Percentiles rank a stretch among this genome's conserved stretches.
Conservation (phyloP, 1,284 basidiomycete genomes). For the Cerioporus squamosus region DNA sequence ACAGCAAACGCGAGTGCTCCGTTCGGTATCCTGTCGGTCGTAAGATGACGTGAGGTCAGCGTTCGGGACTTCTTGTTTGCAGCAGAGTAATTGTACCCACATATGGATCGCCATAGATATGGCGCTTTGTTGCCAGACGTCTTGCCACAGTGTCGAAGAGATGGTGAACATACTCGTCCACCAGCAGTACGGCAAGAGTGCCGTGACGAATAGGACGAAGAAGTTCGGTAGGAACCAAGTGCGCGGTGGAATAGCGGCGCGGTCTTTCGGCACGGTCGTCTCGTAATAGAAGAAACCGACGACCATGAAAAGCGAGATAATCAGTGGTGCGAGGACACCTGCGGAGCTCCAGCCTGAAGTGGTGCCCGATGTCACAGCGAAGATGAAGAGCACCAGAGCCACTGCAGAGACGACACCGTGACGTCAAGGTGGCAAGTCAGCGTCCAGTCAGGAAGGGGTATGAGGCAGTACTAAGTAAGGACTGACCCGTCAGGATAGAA, state of each 20-base stretch:
- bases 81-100: slow-evolving; percentile 25
- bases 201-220: slow-evolving; percentile 41
- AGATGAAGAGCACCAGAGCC: slow-evolving; percentile 47
- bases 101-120: slow-evolving; percentile 45
- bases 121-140: slow-evolving; percentile 41
- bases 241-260: slow-evolving; percentile 45
- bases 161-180: slow-evolving; percentile 44
- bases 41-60: neutral
- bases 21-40: slow-evolving; percentile 44
- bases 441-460: neutral
- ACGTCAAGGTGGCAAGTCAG: neutral
- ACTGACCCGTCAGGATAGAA: slow-evolving; percentile 42
- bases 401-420: slow-evolving; percentile 15
- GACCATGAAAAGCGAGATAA: slow-evolving; percentile 44
- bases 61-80: no score
- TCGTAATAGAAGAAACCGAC: slow-evolving; percentile 48
- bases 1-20: slow-evolving; percentile 41
- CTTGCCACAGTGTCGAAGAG: slow-evolving; percentile 44
- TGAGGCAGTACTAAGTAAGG: neutral
- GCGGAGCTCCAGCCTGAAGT: slow-evolving; percentile 46
- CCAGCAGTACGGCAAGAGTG: slow-evolving; percentile 47
- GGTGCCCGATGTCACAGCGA: slow-evolving; percentile 51
- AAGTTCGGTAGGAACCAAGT: slow-evolving; percentile 51
- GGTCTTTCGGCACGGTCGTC: slow-evolving; percentile 40
- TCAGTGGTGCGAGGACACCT: slow-evolving; percentile 44